Evolutionary conservation across 2,329 filamentous ascomycete genomes (phyloP), one percentile per base, ranked within the genome.

Genomic region (Rugonectria rugulosa): DNA sequence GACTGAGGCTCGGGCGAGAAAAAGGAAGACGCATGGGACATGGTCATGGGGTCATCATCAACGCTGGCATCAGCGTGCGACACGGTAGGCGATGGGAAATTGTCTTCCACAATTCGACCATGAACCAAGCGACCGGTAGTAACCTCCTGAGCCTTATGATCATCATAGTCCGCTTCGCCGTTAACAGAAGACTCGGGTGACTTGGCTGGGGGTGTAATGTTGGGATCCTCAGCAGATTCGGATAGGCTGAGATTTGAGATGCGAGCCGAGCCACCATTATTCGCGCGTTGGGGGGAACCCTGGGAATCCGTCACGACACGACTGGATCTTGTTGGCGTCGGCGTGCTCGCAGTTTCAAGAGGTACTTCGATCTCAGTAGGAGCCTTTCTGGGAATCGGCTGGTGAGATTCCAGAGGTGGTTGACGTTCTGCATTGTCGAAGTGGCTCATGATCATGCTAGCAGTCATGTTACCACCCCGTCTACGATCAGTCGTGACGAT

Each of bases 51-150:
- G 61, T 97, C 91, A 4, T 92, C 87, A n/a, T 89, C 84, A 2
- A 84, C 77, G 58, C 81, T 87, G 6, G 86, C 88, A 53, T 84
- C 85, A n/a, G 86, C 82, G 8, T 87, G 86, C 17, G 88, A 94
- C 59, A 85, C 80, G 41, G 83, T 81, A 14, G 92, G 89, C 1
- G 92, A 96, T 2, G 90, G 89, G 68, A 92, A 94, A 70, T 97
- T 90, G 70, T 97, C 95, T 60, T 96, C 91, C 10, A 99, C 95
- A 63, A 99, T 89, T 71, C 98, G 95, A 12, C 95, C 95, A 66
- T 97, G 92, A 8, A 98, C 86, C 37, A 99, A 81, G 48, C 95
- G 88, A 9, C 92, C 94, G 55, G 93, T 94, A 36, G 93, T 96
- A 42, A 99, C 93, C 71, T 98, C 93, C 34, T 88, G 85, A 15